These are phyloP conservation scores for Mixia osmundae DNA, from an alignment of 1,284 basidiomycete species.

Conservation along the genomic window DNA sequence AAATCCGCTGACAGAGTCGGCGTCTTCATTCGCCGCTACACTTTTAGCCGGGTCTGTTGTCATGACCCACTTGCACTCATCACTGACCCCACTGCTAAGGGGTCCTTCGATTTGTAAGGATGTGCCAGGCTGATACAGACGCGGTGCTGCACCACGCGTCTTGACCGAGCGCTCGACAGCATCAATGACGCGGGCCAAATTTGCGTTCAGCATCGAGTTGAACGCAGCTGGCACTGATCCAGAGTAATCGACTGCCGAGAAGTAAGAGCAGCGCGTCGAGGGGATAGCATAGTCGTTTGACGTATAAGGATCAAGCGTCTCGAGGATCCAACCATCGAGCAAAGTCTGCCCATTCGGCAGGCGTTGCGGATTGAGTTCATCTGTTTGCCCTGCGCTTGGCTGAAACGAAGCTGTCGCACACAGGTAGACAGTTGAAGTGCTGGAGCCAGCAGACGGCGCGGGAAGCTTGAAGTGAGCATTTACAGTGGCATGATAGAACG, in stretches of 20 bases:
- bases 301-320: slow-evolving; percentile 91
- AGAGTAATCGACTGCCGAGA: slow-evolving; percentile 70
- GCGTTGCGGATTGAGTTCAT: slow-evolving; percentile 40
- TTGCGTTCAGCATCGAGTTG: slow-evolving; percentile 64
- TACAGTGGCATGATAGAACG: slow-evolving; percentile 56
- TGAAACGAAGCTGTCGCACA: slow-evolving; percentile 31
- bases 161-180: slow-evolving; percentile 21
- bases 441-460: slow-evolving; percentile 24
- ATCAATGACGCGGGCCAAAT: slow-evolving; percentile 19
- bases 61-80: slow-evolving; percentile 9
- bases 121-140: slow-evolving; percentile 10
- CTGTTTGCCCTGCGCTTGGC: slow-evolving; percentile 25
- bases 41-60: background rate
- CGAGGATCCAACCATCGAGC: slow-evolving; percentile 86
- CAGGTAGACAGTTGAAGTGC: slow-evolving; percentile 24
- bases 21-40: slow-evolving; percentile 1
- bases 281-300: slow-evolving; percentile 87
- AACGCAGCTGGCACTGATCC: slow-evolving; percentile 66
- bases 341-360: slow-evolving; percentile 61
- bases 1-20: background rate
- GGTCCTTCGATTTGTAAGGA: slow-evolving; percentile 17
- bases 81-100: slow-evolving; percentile 6
- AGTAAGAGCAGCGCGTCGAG: slow-evolving; percentile 68
- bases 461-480: slow-evolving; percentile 36
- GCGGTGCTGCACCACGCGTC: slow-evolving; percentile 12